These are phyloP conservation scores for Emericellopsis terricola DNA, from an alignment of 495 filamentous ascomycete species.

Conservation along the genomic window DNA sequence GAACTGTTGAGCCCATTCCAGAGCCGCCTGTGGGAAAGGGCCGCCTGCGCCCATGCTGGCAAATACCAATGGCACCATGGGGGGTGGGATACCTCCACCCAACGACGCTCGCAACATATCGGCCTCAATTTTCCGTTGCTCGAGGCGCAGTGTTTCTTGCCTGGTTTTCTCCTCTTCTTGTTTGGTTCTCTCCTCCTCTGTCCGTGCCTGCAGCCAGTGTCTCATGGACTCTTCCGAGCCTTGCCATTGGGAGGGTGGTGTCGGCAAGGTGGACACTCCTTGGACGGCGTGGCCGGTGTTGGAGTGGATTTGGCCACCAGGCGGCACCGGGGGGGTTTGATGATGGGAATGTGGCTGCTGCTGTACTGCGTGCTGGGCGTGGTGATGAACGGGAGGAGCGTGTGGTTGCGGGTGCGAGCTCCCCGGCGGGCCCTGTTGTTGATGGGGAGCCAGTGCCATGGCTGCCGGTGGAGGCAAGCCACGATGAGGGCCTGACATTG, in stretches of 20 bases:
- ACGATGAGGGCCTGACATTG: conserved; percentile 58
- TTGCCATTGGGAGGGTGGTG: conserved; percentile 55
- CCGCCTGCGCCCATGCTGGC: conserved; percentile 59
- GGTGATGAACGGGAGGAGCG: conserved; percentile 15
- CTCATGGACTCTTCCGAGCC: conserved; percentile 64
- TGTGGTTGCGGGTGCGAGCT: conserved; percentile 14
- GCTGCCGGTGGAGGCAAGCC: conserved; percentile 57
- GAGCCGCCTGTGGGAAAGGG: conserved; percentile 29
- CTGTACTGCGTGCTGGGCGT: conserved; percentile 14
- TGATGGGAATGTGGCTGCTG: conserved; percentile 11
- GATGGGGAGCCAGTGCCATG: conserved; percentile 41
- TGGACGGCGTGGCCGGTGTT: conserved; percentile 14
- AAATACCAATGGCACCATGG: conserved; percentile 80
- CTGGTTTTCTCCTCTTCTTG: conserved; percentile 76
- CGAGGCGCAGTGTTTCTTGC: conserved; percentile 58
- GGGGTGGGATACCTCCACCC: conserved; percentile 62
- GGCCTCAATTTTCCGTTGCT: conserved; percentile 50
- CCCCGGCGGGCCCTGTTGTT: conserved; percentile 6
- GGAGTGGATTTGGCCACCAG: no score
- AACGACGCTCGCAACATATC: conserved; percentile 71
- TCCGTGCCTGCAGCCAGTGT: conserved; percentile 64
- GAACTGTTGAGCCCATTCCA: conserved; percentile 65
- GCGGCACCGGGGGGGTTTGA: not conserved
- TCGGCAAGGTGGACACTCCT: conserved; percentile 27
- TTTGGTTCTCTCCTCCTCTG: conserved; percentile 65